Percentiles rank a stretch among this genome's conserved stretches.
Conservation (phyloP, 2,329 filamentous ascomycete genomes). For the Diaporthe amygdali region DNA sequence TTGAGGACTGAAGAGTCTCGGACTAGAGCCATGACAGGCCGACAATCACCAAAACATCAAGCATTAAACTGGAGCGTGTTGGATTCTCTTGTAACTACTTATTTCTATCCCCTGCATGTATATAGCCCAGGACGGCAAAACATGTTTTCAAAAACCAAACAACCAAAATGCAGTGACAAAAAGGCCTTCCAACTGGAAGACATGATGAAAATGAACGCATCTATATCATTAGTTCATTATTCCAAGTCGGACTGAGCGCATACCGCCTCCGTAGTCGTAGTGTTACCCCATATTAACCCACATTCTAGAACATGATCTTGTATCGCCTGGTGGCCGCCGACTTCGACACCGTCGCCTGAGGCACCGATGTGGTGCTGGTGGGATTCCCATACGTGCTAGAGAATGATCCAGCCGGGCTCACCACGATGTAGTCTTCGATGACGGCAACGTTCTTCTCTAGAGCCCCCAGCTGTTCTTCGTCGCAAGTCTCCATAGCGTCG, state of each 20-base stretch:
- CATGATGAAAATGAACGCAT: neutral
- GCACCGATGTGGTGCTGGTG: neutral
- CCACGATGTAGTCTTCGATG: constrained; percentile 50
- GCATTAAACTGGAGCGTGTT: neutral
- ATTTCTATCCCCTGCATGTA: constrained; percentile 5
- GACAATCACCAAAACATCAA: constrained; percentile 7
- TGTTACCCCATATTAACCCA: too few relatives aligned
- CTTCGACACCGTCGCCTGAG: neutral
- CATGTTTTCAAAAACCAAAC: neutral
- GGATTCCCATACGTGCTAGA: constrained; percentile 19
- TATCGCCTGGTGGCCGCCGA: neutral
- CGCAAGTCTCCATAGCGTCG: constrained; percentile 41
- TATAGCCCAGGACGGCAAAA: constrained; percentile 18
- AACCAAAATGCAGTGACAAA: neutral
- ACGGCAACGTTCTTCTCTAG: constrained; percentile 49
- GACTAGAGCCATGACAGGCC: neutral
- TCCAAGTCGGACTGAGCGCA: too few relatives aligned
- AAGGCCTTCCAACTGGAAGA: too few relatives aligned
- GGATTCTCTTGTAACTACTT: constrained; percentile 16
- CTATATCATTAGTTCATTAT: too few relatives aligned
- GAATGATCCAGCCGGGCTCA: constrained; percentile 2
- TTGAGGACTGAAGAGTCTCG: neutral
- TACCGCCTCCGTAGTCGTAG: too few relatives aligned
- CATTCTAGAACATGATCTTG: neutral
- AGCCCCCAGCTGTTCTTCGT: constrained; percentile 45